Percentiles rank a stretch among this genome's conserved stretches.
phyloP scores from a whole-genome alignment of 2,329 filamentous ascomycete genomes.

The Byssochlamys sp. region DNA sequence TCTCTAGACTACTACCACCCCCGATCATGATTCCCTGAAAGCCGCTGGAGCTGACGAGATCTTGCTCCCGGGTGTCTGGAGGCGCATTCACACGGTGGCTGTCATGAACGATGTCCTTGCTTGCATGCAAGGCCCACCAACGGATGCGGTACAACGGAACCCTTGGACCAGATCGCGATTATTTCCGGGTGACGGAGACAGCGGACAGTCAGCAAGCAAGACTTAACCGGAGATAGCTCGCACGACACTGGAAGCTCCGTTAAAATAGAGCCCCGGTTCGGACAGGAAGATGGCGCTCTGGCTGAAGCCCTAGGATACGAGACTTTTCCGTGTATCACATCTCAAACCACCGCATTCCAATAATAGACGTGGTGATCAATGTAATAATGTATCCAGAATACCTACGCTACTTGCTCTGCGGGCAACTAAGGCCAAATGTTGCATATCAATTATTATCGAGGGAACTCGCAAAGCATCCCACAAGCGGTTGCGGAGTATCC shows the following conservation, averaged over 20 bases:
- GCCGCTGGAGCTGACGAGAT: not conserved
- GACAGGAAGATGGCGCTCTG: not conserved
- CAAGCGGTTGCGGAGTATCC: not conserved
- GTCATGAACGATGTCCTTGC: not conserved
- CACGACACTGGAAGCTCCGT: not conserved
- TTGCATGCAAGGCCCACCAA: not conserved
- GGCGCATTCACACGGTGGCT: not conserved
- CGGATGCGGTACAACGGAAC: constrained; percentile 1
- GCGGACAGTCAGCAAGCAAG: not conserved
- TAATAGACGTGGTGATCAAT: not conserved
- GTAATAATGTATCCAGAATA: not conserved
- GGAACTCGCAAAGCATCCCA: not conserved
- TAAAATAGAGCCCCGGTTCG: not conserved
- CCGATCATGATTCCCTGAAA: not conserved
- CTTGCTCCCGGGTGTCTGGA: not conserved
- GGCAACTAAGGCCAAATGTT: too few species aligned
- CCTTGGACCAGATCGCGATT: not conserved
- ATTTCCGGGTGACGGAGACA: not conserved
- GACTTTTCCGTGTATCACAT: not conserved
- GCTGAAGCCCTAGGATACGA: not conserved
- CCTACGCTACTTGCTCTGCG: not conserved
- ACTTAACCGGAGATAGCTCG: not conserved
- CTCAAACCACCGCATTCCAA: not conserved
- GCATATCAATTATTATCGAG: not conserved
- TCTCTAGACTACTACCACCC: not conserved